Conservation (phyloP, 306 rosid genomes). For the Inga oerstediana region DNA sequence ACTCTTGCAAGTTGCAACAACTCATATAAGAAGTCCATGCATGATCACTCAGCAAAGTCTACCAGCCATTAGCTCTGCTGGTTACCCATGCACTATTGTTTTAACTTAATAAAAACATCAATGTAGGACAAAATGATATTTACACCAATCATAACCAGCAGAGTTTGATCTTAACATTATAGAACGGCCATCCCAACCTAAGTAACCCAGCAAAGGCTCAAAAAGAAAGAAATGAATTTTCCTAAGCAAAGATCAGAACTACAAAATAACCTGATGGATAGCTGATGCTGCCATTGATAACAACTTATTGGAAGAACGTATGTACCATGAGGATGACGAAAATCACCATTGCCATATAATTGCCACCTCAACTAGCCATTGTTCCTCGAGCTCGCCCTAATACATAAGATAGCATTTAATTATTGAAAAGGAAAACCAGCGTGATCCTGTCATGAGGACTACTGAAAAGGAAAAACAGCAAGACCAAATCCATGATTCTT, state of each 20-base stretch:
- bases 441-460: slow-evolving; percentile 5
- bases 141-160: slow-evolving; percentile 15
- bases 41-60: slow-evolving; percentile 28
- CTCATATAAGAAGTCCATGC: slow-evolving; percentile 25
- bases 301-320: slow-evolving; percentile 50
- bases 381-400: slow-evolving; percentile 61
- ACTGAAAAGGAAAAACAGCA: slow-evolving; percentile 14
- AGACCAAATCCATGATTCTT: slow-evolving; percentile 12
- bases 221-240: slow-evolving; percentile 28
- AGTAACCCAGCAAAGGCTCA: slow-evolving; percentile 46
- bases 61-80: slow-evolving; percentile 44
- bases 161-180: slow-evolving; percentile 37
- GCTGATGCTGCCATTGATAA: slow-evolving; percentile 52
- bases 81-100: slow-evolving; percentile 39
- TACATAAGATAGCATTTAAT: slow-evolving; percentile 32
- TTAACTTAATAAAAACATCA: slow-evolving; percentile 34
- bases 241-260: neutral
- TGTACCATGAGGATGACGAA: slow-evolving; percentile 41
- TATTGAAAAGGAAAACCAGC: slow-evolving; percentile 16
- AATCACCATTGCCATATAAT: neutral
- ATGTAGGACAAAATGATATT: slow-evolving; percentile 21
- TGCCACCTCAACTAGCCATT: slow-evolving; percentile 53
- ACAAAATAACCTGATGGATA: slow-evolving; percentile 47
- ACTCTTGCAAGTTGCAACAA: slow-evolving; percentile 17
- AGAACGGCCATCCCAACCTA: slow-evolving; percentile 38